These are phyloP conservation scores for Prorocentrum cordatum DNA, from an alignment of 169 alveolate species.

Conservation along the genomic window DNA sequence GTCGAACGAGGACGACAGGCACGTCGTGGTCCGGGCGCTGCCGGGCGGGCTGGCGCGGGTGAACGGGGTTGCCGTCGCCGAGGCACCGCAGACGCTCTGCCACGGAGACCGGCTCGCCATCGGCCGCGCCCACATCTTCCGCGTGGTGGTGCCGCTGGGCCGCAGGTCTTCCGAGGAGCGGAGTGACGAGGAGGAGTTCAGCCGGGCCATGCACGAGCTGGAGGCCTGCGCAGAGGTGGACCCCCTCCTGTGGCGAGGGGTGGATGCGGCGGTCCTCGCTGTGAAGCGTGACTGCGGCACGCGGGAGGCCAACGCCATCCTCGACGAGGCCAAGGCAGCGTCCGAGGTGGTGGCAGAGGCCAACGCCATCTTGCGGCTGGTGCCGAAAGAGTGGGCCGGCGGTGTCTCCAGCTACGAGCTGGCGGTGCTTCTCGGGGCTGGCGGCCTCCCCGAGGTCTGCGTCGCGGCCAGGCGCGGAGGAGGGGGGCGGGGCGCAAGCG, in stretches of 20 bases:
- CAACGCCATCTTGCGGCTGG: conserved; percentile 23
- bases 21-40: too few species aligned
- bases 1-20: too few species aligned
- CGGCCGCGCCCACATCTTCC: conserved; percentile 57
- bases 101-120: conserved; percentile 58
- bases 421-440: conserved; percentile 29
- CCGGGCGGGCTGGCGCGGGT: conserved; percentile 28
- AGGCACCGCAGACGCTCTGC: not conserved
- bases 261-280: conserved; percentile 21
- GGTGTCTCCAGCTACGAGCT: conserved; percentile 44
- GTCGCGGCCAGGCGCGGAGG: conserved; percentile 12
- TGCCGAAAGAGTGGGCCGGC: not conserved
- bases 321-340: conserved; percentile 29
- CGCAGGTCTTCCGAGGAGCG: not conserved
- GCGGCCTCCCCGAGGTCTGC: conserved; percentile 9
- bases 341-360: conserved; percentile 56
- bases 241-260: conserved; percentile 14
- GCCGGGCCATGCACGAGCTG: conserved; percentile 43
- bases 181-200: conserved; percentile 17
- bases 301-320: conserved; percentile 13
- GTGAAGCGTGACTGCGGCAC: conserved; percentile 45
- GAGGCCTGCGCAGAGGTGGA: conserved; percentile 25
- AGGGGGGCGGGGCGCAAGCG: conserved; percentile 2
- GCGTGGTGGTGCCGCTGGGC: conserved; percentile 17
- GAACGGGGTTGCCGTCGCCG: conserved; percentile 21